Base-by-base conservation (phyloP, 305 asterid species). In the Fraxinus greggii region DNA sequence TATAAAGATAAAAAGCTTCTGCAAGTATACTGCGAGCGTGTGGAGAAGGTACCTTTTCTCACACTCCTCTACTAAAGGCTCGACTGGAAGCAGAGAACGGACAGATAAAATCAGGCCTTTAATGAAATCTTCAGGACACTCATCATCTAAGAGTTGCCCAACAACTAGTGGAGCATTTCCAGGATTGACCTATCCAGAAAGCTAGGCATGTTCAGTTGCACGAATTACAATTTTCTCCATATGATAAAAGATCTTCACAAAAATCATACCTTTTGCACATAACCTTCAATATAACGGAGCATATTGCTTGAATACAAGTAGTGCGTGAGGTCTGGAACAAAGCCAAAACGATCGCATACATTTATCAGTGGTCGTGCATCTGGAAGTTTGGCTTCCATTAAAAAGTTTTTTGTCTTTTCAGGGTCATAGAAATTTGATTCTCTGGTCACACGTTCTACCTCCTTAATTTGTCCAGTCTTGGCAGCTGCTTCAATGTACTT, bases 401-500 rank as follows among this genome's bases (percentile, higher is more conserved):
- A 83, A 88, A 97, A 97, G 90, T 93, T 97, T 88, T 95, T 97
- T 0, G 99, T 92, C 91, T 93, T 97, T 79, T 94, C 99, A 67
- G 99, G 90, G 79, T 97, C 96, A 86, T 93, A 97, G 89, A 95
- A 97, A 83, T 95, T 92, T 63, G 99, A 97, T 88, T 97, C 99
- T 84, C 99, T 93, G 9, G 99, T 97, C 32, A 95, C 98, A 40
- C 99, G 98, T 89, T 97, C 99, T 21, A 97, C 99, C 87, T 97
- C 99, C 92, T 97, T 97, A 72, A 97, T 97, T 86, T 97, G 99
- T 78, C 99, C 99, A 51, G 99, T 97, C 89, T 94, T 97, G 24
- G 99, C 98, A 87, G 99, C 99, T 74, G 98, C 94, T 88, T 97
- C 99, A 51, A 97, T 95, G 88, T 97, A 97, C 94, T 97, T 97